Conservation (phyloP, 1,284 basidiomycete genomes). For the Mycena citricolor region DNA sequence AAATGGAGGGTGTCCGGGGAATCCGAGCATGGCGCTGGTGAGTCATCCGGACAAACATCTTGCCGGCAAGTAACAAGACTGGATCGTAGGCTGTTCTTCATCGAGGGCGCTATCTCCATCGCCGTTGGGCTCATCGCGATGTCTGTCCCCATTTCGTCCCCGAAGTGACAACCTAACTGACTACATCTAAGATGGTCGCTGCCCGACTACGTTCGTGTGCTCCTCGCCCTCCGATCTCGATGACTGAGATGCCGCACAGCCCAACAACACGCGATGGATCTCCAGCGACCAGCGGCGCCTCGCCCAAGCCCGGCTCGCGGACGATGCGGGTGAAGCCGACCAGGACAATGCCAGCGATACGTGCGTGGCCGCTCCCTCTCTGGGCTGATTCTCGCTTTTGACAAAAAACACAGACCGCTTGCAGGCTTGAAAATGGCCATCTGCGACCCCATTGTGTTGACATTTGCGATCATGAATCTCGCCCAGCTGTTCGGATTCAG, state of each 20-base stretch:
- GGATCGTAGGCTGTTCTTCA: constrained; percentile 27
- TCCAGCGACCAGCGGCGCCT: constrained; percentile 39
- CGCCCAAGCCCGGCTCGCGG: constrained; percentile 43
- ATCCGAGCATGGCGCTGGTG: constrained; percentile 44
- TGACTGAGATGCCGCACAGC: constrained; percentile 10
- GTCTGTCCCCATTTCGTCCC: constrained; percentile 4
- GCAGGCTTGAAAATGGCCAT: constrained; percentile 18
- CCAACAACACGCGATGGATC: constrained; percentile 44
- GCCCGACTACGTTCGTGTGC: constrained; percentile 25
- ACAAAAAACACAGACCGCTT: constrained; percentile 16
- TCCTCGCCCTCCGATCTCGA: not conserved
- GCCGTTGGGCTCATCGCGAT: constrained; percentile 16
- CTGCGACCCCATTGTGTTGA: constrained; percentile 15
- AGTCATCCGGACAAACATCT: not conserved
- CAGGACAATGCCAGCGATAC: constrained; percentile 32
- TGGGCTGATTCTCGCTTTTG: not conserved
- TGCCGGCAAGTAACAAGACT: not conserved
- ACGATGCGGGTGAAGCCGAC: constrained; percentile 43
- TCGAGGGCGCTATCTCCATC: constrained; percentile 22
- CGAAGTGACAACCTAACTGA: not conserved
- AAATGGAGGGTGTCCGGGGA: constrained; percentile 44
- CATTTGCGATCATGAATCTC: constrained; percentile 20
- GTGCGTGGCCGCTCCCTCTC: constrained; percentile 3
- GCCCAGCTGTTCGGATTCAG: constrained; percentile 20
- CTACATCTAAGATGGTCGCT: constrained; percentile 23